Evolutionary conservation across 1,284 basidiomycete genomes (phyloP), one percentile per base, ranked within the genome.

Genomic region (Tylopilus sp.): DNA sequence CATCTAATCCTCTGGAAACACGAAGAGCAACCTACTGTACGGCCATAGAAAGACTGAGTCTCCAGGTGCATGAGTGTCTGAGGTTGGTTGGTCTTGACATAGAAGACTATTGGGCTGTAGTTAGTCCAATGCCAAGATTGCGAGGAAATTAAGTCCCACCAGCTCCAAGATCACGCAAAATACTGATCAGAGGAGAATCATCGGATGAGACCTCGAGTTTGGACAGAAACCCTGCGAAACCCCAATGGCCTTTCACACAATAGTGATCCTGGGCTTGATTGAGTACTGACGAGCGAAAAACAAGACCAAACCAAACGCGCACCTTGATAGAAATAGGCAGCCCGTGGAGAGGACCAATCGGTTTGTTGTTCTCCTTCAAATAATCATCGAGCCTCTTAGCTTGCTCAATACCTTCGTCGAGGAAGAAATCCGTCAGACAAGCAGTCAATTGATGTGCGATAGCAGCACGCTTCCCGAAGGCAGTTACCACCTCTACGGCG

Each of bases 11-110:
- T 41, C 6, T 38, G 2, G 7, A 5, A 7, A 9, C 1, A 22
- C 7, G 47, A 18, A n/a, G 13, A 15, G 19, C 29, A 38, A 63
- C 67, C 22, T 36, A 75, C 74, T 3, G 83, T 85, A 53, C 81
- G 80, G 32, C 85, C 84, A 67, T 80, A 85, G 60, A 84, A 78
- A 16, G 79, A 81, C 54, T 67, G 67, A 19, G 66, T 75, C 72
- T 81, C 77, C 62, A 84, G 62, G 26, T 80, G 79, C 74, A 83
- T 78, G 47, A 85, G 68, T 2, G 77, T 71, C 64, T 84, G 84
- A 1, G 83, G 83, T 58, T 81, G 79, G n/a, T n/a, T n/a, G n/a
- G n/a, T n/a, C n/a, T n/a, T n/a, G n/a, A n/a, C n/a, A n/a, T n/a
- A n/a, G n/a, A 84, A 82, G 15, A 86, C 82, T 69, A 74, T 0